These are phyloP conservation scores for Straminergon stramineum DNA, from an alignment of 225 moss, liverwort and hornwort genomes.

Conservation along the genomic window DNA sequence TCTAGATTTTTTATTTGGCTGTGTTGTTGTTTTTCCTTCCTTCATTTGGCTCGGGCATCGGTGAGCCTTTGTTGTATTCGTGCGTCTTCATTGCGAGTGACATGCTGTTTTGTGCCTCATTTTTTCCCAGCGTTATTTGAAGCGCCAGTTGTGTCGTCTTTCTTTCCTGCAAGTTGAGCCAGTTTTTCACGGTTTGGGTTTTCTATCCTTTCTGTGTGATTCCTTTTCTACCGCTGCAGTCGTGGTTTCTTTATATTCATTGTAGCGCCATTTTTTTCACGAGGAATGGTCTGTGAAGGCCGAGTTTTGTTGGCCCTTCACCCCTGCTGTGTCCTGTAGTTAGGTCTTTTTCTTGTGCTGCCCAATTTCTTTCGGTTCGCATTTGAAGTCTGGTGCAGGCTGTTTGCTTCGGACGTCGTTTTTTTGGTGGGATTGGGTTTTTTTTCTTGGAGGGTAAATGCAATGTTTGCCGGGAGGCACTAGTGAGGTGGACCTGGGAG, in stretches of 20 bases:
- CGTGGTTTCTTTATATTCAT: background rate
- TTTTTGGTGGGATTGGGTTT: too few relatives aligned
- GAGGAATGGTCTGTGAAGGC: background rate
- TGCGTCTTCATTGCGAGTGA: background rate
- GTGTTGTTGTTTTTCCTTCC: background rate
- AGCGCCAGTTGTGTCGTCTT: background rate
- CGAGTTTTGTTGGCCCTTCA: background rate
- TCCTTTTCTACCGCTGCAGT: background rate
- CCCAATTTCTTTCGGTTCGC: background rate
- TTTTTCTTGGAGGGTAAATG: background rate
- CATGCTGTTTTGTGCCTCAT: background rate
- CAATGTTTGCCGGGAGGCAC: background rate
- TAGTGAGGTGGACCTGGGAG: background rate
- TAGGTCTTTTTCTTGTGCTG: background rate
- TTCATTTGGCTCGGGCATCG: background rate
- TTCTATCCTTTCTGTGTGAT: too few relatives aligned
- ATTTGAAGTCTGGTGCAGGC: background rate
- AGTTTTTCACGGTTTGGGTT: background rate
- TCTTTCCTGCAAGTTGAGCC: background rate
- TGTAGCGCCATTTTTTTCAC: too few relatives aligned
- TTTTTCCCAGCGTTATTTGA: background rate
- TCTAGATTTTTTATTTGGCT: too few relatives aligned
- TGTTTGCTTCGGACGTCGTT: background rate
- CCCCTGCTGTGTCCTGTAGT: background rate
- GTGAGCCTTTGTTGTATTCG: background rate